Conservation (phyloP, 2,329 filamentous ascomycete genomes). For the Penicillium vulpinum region DNA sequence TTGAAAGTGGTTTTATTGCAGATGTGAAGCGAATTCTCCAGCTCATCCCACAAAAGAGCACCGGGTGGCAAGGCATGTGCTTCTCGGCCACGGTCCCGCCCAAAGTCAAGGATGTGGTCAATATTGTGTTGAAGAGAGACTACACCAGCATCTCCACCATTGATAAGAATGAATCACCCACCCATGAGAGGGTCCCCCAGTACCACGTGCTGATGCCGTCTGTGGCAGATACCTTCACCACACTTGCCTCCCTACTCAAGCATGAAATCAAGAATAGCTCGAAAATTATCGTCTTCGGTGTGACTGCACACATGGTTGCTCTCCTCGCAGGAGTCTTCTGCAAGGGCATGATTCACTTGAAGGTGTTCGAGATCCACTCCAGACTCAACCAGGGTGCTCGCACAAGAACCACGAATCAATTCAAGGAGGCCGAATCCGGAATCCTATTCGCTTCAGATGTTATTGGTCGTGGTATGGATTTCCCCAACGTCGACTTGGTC, state of each 20-base stretch:
- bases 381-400: slow-evolving; percentile 69
- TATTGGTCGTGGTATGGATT: slow-evolving; percentile 54
- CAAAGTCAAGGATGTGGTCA: slow-evolving; percentile 76
- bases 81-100: slow-evolving; percentile 89
- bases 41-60: slow-evolving; percentile 52
- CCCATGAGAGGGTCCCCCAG: slow-evolving; percentile 59
- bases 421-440: slow-evolving; percentile 41
- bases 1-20: slow-evolving; percentile 47
- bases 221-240: slow-evolving; percentile 48
- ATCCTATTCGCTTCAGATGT: slow-evolving; percentile 53
- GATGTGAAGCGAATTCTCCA: slow-evolving; percentile 55
- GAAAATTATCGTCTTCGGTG: slow-evolving; percentile 88
- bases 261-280: slow-evolving; percentile 53
- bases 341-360: slow-evolving; percentile 33
- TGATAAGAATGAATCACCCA: slow-evolving; percentile 72
- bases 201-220: slow-evolving; percentile 48
- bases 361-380: slow-evolving; percentile 69
- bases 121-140: slow-evolving; percentile 57
- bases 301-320: slow-evolving; percentile 65
- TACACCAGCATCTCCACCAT: slow-evolving; percentile 90
- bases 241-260: slow-evolving; percentile 48
- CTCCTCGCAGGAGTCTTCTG: slow-evolving; percentile 61
- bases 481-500: slow-evolving; percentile 52
- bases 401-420: slow-evolving; percentile 55
- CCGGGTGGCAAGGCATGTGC: slow-evolving; percentile 61